A percentile compares a stretch with the other conserved stretches of the same genome.
Conservation (phyloP, 148 eudicot genomes). For the Vaccinium corymbosum region DNA sequence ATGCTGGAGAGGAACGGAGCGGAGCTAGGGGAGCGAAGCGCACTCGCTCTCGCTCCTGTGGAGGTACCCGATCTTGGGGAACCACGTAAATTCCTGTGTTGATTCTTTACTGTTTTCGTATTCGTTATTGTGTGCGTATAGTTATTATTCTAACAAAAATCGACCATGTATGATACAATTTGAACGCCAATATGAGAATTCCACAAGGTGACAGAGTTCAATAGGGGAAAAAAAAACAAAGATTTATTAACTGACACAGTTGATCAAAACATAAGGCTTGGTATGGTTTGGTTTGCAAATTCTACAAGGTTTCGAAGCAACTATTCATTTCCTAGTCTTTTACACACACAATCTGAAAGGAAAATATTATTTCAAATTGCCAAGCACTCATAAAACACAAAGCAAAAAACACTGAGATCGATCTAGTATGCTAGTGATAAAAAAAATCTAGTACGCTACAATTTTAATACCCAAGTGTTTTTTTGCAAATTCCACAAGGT, state of each 20-base stretch:
- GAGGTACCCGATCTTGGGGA: too few species aligned
- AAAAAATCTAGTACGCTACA: neutral
- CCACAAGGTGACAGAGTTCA: neutral
- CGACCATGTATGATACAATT: neutral
- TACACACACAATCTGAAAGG: neutral
- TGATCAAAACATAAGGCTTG: too few species aligned
- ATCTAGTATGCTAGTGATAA: neutral
- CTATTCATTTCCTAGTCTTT: neutral
- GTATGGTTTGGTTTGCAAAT: too few species aligned
- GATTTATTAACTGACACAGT: too few species aligned
- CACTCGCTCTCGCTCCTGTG: too few species aligned
- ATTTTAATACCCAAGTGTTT: conserved; percentile 1
- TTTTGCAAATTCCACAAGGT: conserved; percentile 23
- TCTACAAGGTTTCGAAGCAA: neutral
- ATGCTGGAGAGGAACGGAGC: too few species aligned
- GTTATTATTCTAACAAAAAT: neutral
- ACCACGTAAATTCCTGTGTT: too few species aligned
- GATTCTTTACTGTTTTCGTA: too few species aligned
- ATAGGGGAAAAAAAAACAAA: too few species aligned
- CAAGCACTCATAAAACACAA: neutral
- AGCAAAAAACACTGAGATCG: neutral
- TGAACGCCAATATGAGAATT: neutral
- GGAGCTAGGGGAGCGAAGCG: too few species aligned
- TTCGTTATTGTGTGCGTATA: too few species aligned
- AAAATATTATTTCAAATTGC: neutral